These are phyloP conservation scores for Alternaria consortialis DNA, from an alignment of 2,329 filamentous ascomycete genomes.

Conservation along the genomic window DNA sequence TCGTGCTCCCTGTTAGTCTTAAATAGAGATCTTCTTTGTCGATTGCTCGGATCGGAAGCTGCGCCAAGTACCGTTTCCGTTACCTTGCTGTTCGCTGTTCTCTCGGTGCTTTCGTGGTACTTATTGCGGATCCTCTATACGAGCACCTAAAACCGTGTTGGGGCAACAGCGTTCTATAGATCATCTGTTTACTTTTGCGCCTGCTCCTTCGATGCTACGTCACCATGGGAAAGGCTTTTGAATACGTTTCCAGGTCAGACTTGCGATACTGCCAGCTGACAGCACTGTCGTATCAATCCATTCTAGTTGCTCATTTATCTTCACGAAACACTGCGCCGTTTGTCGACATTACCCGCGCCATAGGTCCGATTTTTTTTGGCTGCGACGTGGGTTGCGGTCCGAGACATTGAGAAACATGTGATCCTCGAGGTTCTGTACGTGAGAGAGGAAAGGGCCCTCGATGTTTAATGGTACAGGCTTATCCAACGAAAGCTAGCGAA, in stretches of 20 bases:
- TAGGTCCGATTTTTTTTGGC: neutral
- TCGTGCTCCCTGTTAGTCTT: neutral
- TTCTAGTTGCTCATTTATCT: neutral
- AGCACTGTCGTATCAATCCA: neutral
- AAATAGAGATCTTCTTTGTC: neutral
- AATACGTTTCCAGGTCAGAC: neutral
- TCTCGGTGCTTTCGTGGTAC: conserved; percentile 3
- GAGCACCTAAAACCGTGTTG: neutral
- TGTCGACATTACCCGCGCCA: neutral
- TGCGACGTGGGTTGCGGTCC: neutral
- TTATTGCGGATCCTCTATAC: neutral
- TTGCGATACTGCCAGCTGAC: neutral
- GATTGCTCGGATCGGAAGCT: neutral
- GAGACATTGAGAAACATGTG: neutral
- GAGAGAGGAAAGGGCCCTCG: neutral
- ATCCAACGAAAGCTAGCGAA: no score
- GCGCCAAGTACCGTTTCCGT: neutral
- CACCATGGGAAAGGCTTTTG: neutral
- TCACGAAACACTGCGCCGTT: neutral
- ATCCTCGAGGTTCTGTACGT: neutral
- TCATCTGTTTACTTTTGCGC: neutral
- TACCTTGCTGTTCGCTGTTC: neutral
- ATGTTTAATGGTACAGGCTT: neutral
- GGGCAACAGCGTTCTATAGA: neutral
- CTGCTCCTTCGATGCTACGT: neutral